Evolutionary conservation across 371 early-diverging fungal genomes (phyloP), one percentile per base, ranked within the genome.

Genomic region (Syncephalis plumigaleata): DNA sequence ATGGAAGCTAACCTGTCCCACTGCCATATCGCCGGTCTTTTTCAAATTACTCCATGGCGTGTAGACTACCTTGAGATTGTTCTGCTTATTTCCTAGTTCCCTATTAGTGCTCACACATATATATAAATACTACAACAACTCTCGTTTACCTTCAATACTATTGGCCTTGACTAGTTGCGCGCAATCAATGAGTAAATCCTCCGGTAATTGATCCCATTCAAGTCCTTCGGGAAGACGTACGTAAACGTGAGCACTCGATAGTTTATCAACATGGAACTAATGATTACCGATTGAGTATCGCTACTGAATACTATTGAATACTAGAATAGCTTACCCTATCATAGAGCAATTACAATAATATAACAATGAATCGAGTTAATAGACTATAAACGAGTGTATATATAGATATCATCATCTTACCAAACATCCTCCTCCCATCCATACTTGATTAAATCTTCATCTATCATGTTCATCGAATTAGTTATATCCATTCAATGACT

Each of bases 161-260:
- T 96, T 96, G 18, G 94, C 95, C 65, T 96, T 96, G 47, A 85
- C 84, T 2, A 96, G 70, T 57, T 96, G 97, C 1, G 89, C 97
- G 23, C 78, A 68, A 53, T 96, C 97, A 37, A 69, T 65, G 8
- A 96, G 63, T 13, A 91, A 73, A 1, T 45, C 59, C 47, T 70
- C 54, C 0, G 86, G 81, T 22, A 96, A 85, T 49, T 66, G 63
- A 11, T 85, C 81, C 94, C 84, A 91, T 0, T 75, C 70, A 55
- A 80, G 76, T 1, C 74, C 84, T 0, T 64, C 60, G 11, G 69
- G 56, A 39, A 92, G 60, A 0, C 95, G 78, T 42, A 93, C 74
- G 56, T 96, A 96, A 3, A 93, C 90, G 76, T 96, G 97, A 3
- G 97, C 97, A 50, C 88, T 87, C 3, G 90, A 89, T 16, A 94